Evolutionary conservation across 176 grass and related monocot species (phyloP).

Genomic region (Musa beccarii): DNA sequence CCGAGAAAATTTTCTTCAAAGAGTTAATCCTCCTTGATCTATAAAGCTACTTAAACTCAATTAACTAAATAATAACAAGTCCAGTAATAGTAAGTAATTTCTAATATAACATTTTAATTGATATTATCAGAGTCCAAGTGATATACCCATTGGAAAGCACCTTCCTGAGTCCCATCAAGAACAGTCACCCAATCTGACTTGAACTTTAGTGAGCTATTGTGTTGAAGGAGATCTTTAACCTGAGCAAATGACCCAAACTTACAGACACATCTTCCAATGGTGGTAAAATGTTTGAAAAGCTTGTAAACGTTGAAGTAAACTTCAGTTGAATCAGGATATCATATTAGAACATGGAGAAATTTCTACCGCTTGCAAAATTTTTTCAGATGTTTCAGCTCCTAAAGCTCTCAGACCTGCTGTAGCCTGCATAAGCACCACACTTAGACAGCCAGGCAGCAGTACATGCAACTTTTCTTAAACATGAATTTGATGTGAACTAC

Average conservation of each 20-base stretch:
- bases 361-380: constrained; percentile 92
- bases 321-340: neutral
- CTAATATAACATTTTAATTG: neutral
- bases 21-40: neutral
- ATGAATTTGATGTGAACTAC: neutral
- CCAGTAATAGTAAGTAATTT: neutral
- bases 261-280: neutral
- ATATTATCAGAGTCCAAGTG: neutral
- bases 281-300: neutral
- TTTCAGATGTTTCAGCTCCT: constrained; percentile 69
- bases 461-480: constrained; percentile 3
- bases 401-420: constrained; percentile 94
- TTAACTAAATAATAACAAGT: neutral
- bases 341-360: constrained; percentile 15
- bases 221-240: constrained; percentile 80
- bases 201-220: constrained; percentile 83
- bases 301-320: neutral
- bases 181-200: constrained; percentile 86
- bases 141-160: constrained; percentile 86
- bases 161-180: constrained; percentile 95
- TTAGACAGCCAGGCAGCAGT: neutral
- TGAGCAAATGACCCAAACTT: constrained; percentile 28
- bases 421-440: constrained; percentile 41
- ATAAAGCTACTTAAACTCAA: neutral
- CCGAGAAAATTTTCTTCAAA: neutral